Evolutionary conservation across 345 rosid species (phyloP), one percentile per base, ranked within the genome.

Genomic region (Eucalyptus brandiana): DNA sequence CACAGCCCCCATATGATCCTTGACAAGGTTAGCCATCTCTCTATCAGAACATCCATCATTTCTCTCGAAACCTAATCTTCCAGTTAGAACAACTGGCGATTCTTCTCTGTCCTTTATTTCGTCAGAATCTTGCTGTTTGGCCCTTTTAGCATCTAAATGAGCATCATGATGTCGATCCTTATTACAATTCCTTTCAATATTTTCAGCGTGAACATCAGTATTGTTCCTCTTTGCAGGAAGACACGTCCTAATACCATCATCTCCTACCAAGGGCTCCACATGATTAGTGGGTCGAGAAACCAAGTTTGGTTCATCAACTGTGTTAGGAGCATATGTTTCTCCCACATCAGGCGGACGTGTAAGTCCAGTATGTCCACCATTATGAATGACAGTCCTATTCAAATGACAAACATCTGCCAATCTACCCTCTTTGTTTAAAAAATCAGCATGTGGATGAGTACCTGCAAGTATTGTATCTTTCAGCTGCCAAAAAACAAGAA

Each of bases 401-500:
- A 30, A 48, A 47, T 86, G 89, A 89, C 88, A 90, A 67, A 26
- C 40, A 72, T 13, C 87, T 58, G 88, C 53, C 92, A 93, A 87
- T 87, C 94, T 93, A 89, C 94, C 90, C 72, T 58, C 80, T 86
- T 81, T 90, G 88, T 80, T 92, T 89, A 94, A 90, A 47, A 90
- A 92, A 88, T 92, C 89, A 89, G 92, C 90, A 89, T 65, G 32
- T 12, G 92, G 90, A 89, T 88, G 65, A 10, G 87, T 42, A 65
- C 94, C 94, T 42, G 89, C 86, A 65, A 87, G 88, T 48, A 92
- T 91, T 47, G 91, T 60, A 93, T 90, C 93, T 91, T 92, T 94
- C 87, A 96, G 89, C 98, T 96, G 94, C 86, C 88, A 80, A 87
- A 83, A 69, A 83, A 85, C 87, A 54, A 87, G 40, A 37, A 24